Percentiles rank a stretch among this genome's conserved stretches.
phyloP scores from a whole-genome alignment of 1,284 basidiomycete genomes.

The Agroathelia rolfsii region DNA sequence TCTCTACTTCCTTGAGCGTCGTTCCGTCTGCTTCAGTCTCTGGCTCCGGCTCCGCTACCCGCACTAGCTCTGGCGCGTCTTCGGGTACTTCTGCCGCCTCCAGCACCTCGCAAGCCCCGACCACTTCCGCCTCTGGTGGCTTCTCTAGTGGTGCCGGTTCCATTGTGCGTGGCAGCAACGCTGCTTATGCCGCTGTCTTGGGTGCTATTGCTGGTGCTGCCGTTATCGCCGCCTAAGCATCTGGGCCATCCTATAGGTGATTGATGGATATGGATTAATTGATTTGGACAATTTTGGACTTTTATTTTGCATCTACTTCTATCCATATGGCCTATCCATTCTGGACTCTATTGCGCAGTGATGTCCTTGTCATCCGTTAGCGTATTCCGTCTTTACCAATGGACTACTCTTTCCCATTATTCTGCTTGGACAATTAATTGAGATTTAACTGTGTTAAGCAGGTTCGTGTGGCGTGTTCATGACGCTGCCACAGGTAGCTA shows the following conservation, averaged over 20 bases:
- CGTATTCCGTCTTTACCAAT: too few relatives aligned
- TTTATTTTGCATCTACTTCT: too few relatives aligned
- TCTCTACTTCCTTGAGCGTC: background rate
- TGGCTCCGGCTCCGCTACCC: background rate
- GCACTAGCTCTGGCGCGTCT: conserved; percentile 3
- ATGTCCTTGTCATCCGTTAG: too few relatives aligned
- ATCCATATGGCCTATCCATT: too few relatives aligned
- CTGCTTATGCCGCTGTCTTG: conserved; percentile 26
- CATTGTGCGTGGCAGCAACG: conserved; percentile 17
- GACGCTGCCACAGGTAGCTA: too few relatives aligned
- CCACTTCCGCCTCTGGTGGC: conserved; percentile 16
- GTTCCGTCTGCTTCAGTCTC: conserved; percentile 6
- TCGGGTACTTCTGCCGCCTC: conserved; percentile 2
- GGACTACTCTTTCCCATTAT: too few relatives aligned
- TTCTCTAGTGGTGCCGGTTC: conserved; percentile 15
- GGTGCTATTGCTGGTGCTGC: conserved; percentile 34
- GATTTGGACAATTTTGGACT: too few relatives aligned
- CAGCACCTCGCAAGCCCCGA: conserved; percentile 9
- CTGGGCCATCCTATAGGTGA: background rate
- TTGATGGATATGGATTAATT: background rate
- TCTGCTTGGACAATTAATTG: too few relatives aligned
- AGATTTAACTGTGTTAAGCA: too few relatives aligned
- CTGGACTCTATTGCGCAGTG: too few relatives aligned
- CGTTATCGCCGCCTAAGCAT: conserved; percentile 17
- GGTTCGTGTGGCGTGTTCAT: too few relatives aligned